Base-by-base conservation (phyloP, 768 basidiomycete genomes). In the Gymnopilus junonius region DNA sequence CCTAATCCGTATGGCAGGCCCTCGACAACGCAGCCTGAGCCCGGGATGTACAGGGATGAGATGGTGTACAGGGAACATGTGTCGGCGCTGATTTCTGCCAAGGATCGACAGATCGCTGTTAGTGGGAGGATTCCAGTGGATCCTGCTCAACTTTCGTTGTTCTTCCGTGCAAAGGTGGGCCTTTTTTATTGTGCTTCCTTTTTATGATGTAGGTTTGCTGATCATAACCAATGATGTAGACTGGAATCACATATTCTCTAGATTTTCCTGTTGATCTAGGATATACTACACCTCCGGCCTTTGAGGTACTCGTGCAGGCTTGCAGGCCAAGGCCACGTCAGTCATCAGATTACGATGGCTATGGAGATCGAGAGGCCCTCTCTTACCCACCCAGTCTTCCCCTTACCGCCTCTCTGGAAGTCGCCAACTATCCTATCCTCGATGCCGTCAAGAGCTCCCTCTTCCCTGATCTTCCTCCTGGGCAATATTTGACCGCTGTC, bases 261-360 rank as follows among this genome's bases (percentile, higher is more conserved):
- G 90, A 93, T 71, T 93, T 93, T 70, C 92, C 92, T 4, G 85
- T 94, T 62, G 89, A 93, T 68, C 82, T 91, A 46, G 87, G 88
- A 65, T 86, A 89, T 68, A 87, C 86, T 71, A 83, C 87, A 15
- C 91, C 92, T 15, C 91, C 91, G 1, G 87, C 92, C 15, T 82
- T 93, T 60, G 91, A 93, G 67, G 90, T 91, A 54, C 82, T 94
- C 69, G 85, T 93, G 66, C 87, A 87, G 4, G 84, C 91, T 17
- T 93, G 90, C 75, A 80, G 85, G 68, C 88, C 89, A 73, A 80
- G 85, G 67, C 88, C 89, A 5, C 85, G 89, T 67, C 84, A 85
- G 58, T 83, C 82, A 1, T 79, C 84, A 20, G 84, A 83, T 1
- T 75, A 79, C 39, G 67, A 85, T 65, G 79, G 77, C 27, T 87